phyloP scores from a whole-genome alignment of 139 green algal species.

The Diplosphaera chodatii region DNA sequence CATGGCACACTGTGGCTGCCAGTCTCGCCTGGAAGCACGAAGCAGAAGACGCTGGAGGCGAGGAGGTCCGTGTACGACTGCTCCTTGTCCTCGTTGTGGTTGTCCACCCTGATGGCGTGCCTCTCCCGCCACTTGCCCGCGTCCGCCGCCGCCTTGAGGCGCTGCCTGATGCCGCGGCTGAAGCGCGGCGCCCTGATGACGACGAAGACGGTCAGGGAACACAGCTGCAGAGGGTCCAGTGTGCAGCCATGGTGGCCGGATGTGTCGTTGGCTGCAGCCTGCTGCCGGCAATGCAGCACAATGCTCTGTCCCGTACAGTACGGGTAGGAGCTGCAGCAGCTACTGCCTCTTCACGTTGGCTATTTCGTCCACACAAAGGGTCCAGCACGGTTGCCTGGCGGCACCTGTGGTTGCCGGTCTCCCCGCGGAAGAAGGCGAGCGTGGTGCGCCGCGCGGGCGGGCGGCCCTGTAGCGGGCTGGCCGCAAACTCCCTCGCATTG shows the following conservation, averaged over 20 bases:
- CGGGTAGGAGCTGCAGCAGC: too few relatives aligned
- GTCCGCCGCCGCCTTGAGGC: constrained; percentile 10
- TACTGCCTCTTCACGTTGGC: too few relatives aligned
- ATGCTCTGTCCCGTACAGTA: too few relatives aligned
- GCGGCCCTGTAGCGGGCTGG: constrained; percentile 15
- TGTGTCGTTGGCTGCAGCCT: too few relatives aligned
- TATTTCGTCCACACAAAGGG: neutral
- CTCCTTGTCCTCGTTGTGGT: neutral
- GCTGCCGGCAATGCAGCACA: too few relatives aligned
- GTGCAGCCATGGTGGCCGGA: too few relatives aligned
- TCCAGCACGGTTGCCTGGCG: too few relatives aligned
- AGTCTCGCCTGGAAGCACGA: constrained; percentile 26
- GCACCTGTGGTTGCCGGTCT: constrained; percentile 16
- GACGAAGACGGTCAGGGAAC: too few relatives aligned
- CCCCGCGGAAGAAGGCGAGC: constrained; percentile 22
- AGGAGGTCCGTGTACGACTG: constrained; percentile 27
- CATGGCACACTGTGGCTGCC: too few relatives aligned
- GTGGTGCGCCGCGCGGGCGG: constrained; percentile 16
- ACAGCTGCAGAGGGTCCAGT: too few relatives aligned
- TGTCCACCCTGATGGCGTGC: neutral
- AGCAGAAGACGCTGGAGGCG: constrained; percentile 34
- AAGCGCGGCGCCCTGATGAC: constrained; percentile 8
- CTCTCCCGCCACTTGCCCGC: neutral
- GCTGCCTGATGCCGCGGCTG: constrained; percentile 34
- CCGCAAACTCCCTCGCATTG: constrained; percentile 20